Base-by-base conservation (phyloP, 108 stramenopile genomes). In the Nannochloropsis gaditana region DNA sequence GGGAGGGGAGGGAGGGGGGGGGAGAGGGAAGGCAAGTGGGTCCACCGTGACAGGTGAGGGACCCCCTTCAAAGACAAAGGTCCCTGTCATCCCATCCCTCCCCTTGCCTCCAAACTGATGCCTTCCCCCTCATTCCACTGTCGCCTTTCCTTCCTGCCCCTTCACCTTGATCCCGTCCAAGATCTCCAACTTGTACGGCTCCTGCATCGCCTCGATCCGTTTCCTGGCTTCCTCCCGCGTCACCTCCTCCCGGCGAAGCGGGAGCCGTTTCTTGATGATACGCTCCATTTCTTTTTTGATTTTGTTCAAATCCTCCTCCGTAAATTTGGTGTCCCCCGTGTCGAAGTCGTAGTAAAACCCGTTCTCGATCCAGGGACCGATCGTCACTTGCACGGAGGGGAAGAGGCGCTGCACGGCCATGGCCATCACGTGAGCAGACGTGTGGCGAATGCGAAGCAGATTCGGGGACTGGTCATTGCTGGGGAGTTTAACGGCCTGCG, bases 261-360 rank as follows among this genome's bases (percentile, higher is more conserved):
- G 96, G 44, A 92, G 94, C 88, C 96, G 88, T 87, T 92, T 92
- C 45, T 89, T 91, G 84, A 97, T 96, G 87, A 98, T 98, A 88
- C 94, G 94, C 82, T 97, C 96, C 97, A 98, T 98, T 83, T 93
- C 93, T 91, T 97, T 97, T 91, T 98, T 97, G 84, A 98, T 89
- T 17, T 80, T 81, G 87, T 95, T 97, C 86, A 98, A 87, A 87
- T 97, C 97, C 11, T 90, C 85, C 31, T 94, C 95, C 43, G 91
- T 91, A 44, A 98, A 93, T 85, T 93, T 92, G 59, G 80, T 84
- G 84, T 95, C 93, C 41, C 85, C 91, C 3, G 92, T 94, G 87
- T 90, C 96, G 85, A 98, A 98, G 85, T 98, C 97, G 88, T 98
- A 98, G 86, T 97, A 98, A 86, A 97, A 98, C 85, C 97, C 97